Base-by-base conservation (phyloP, 176 grass and related monocot genomes). In the Avena eriantha region DNA sequence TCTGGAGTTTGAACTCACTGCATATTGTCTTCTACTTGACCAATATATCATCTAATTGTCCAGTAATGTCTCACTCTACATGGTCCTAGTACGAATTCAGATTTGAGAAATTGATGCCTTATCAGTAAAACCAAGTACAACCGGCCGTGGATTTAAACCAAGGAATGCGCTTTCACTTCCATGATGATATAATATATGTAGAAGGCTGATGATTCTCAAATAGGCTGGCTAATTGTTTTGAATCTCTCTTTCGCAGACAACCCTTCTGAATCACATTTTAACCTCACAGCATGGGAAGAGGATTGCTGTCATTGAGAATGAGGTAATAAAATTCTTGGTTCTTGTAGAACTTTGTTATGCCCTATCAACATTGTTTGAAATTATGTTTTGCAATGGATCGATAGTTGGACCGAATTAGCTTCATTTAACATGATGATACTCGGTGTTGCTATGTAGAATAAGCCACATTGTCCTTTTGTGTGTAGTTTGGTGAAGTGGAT, bases 401-500 rank as follows among this genome's bases (percentile, higher is more conserved):
- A 51, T 45, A 18, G 24, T 46, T 71, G 72, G 53, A 69, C 29
- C 21, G 4, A 84, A 24, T 61, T 46, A 61, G 23, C 21, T 39
- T 29, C 21, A 18, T 49, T 63, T 80, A 80, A 65, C 59, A 7
- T 19, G 47, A 2, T 11, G 8, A 79, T 9, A 58, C 34, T 17
- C 14, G 4, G 5, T 51, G 5, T 10, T 68, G 26, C 7, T 1
- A 64, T 64, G 41, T 21, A 18, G 22, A 77, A 60, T 77, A 41
- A 86, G 31, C 0, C 36, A 35, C 46, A 67, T 53, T 67, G 21
- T 69, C 3, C 15, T 34, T 76, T 35, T 49, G 0, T 68, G 2
- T 89, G 78, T 59, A 95, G 90, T 95, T 95, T 86, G 93, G 93
- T 51, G 93, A 95, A 69, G 93, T 92, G 35, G 93, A 95, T 67